A percentile compares a stretch with the other conserved stretches of the same genome.
phyloP scores from a whole-genome alignment of 208 protist genomes.

The Tritrichomonas musculus region DNA sequence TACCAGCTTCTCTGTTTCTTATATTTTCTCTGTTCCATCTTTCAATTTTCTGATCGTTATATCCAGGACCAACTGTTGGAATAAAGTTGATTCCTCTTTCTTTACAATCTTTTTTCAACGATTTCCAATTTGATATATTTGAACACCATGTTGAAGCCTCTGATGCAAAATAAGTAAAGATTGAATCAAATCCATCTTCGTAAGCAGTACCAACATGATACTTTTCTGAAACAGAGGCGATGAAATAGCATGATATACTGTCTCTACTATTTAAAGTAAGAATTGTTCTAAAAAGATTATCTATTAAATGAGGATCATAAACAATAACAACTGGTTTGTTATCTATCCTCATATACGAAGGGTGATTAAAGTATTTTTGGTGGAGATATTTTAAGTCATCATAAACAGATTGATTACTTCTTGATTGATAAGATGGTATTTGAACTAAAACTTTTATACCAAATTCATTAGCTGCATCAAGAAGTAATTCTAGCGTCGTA shows the following conservation, averaged over 20 bases:
- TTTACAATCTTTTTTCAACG: background rate
- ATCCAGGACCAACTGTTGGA: conserved; percentile 56
- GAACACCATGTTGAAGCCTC: background rate
- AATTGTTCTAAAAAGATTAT: background rate
- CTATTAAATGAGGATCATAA: background rate
- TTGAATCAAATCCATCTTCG: background rate
- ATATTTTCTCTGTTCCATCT: conserved; percentile 52
- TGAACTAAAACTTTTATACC: background rate
- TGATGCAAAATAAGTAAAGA: background rate
- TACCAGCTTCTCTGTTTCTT: conserved; percentile 34
- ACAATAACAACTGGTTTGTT: background rate
- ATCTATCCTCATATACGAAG: background rate
- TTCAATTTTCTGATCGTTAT: conserved; percentile 54
- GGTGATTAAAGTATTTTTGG: background rate
- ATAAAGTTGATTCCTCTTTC: conserved; percentile 42
- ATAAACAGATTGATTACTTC: background rate
- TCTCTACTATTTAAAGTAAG: too few relatives aligned
- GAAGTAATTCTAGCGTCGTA: background rate
- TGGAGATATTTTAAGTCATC: background rate
- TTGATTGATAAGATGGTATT: background rate
- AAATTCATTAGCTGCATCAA: background rate
- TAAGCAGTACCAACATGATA: background rate
- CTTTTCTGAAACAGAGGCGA: background rate
- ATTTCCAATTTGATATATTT: background rate
- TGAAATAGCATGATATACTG: background rate